A percentile compares a stretch with the other conserved stretches of the same genome.
Evolutionary conservation across 352 stramenopile species (phyloP).

Genomic region (Globisporangium echinulatum): DNA sequence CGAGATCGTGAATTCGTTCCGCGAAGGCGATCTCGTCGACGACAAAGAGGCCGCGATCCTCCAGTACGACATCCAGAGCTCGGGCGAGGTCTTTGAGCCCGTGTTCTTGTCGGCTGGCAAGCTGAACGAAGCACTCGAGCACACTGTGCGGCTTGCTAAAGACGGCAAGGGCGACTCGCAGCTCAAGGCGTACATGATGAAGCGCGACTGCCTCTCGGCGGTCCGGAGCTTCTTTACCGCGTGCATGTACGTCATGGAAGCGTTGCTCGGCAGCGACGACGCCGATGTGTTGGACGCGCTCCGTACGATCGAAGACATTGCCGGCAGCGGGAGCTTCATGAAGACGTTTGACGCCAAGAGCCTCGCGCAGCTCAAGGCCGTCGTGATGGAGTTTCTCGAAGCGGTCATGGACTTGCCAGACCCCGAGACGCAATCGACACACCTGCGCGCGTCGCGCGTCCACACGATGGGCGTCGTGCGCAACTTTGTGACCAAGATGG

Average conservation of each 20-base stretch:
- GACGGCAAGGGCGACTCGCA: conserved; percentile 64
- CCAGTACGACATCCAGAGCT: conserved; percentile 69
- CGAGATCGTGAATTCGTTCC: conserved; percentile 75
- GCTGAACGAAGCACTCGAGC: conserved; percentile 52
- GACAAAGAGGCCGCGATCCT: conserved; percentile 70
- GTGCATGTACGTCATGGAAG: conserved; percentile 67
- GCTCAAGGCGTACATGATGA: conserved; percentile 55
- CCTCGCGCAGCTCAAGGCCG: conserved; percentile 38
- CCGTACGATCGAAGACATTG: conserved; percentile 59
- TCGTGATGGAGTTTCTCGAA: conserved; percentile 70
- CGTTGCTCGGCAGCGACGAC: conserved; percentile 55
- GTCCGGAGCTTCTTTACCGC: conserved; percentile 75
- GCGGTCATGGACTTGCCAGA: conserved; percentile 67
- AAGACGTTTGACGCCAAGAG: conserved; percentile 53
- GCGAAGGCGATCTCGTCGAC: conserved; percentile 62
- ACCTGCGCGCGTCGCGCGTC: conserved; percentile 42
- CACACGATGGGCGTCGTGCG: conserved; percentile 70
- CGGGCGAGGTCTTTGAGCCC: conserved; percentile 68
- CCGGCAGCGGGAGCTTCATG: conserved; percentile 54
- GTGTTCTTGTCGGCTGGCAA: conserved; percentile 77
- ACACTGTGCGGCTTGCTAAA: conserved; percentile 52
- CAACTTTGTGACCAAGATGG: conserved; percentile 75
- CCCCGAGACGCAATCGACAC: conserved; percentile 42
- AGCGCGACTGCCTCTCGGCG: conserved; percentile 64
- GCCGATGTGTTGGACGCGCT: conserved; percentile 57